Evolutionary conservation across 257 asterid species (phyloP), one percentile per base, ranked within the genome.

Genomic region (Primulina huaijiensis): DNA sequence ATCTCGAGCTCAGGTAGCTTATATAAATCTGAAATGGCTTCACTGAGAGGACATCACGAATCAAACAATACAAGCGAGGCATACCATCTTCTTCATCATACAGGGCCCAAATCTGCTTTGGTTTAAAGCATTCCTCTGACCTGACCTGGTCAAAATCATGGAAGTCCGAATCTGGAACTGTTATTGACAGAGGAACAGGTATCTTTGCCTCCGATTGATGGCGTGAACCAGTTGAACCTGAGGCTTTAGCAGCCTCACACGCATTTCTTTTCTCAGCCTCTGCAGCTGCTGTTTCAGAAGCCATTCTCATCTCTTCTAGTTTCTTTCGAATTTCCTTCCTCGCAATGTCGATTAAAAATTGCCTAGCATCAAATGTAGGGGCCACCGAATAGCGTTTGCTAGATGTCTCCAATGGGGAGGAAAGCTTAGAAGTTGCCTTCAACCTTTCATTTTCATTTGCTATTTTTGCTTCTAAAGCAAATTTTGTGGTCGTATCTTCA

Each of bases 81-180:
- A 94, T 94, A 31, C 99, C 96, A 64, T 94, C 99, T 75, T 92
- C 98, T 80, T 94, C 97, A 25, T 91, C 99, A 74, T 94, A 94
- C 62, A 94, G 73, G 76, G 97, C 99, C 99, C 97, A 94, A 78
- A 94, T 85, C 81, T 94, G 99, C 81, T 89, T 89, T 0, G 96
- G 89, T 76, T 81, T 89, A 71, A 94, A 94, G 87, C 99, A 85
- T 79, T 88, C 96, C 72, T 94, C 97, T n/a, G 90, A 77, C 46
- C 96, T 81, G 69, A 85, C 96, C 78, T 82, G 77, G 79, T 93
- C 99, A 69, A 93, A 93, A 83, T 93, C 96, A 75, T 93, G 99
- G 76, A 93, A 91, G 72, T 94, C 99, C 0, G 99, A 85, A 71
- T 94, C 99, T 8, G 99, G 97, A 70, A 94, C 99, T 30, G 88